These are phyloP conservation scores for Dendrothele bispora DNA, from an alignment of 768 basidiomycete species.

Conservation along the genomic window DNA sequence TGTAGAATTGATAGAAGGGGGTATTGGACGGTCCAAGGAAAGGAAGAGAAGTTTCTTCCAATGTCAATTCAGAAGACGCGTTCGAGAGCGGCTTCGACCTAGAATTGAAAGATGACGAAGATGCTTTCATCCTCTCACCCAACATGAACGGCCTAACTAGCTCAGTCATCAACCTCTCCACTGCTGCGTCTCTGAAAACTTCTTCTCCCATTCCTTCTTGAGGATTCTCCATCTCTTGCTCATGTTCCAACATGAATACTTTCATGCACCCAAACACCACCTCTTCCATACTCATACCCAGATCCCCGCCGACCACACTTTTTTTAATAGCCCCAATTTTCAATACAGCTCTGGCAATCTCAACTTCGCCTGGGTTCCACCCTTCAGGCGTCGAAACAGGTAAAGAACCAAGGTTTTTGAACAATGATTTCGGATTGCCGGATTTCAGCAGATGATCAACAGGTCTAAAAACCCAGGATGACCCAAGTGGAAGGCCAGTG, in stretches of 20 bases:
- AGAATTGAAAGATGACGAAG: slow-evolving; percentile 18
- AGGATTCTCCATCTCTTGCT: slow-evolving; percentile 39
- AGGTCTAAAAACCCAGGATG: slow-evolving; percentile 70
- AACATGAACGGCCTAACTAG: slow-evolving; percentile 58
- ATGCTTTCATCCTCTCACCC: too few species aligned
- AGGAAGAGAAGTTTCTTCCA: slow-evolving; percentile 55
- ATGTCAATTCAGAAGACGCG: slow-evolving; percentile 20
- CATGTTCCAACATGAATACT: slow-evolving; percentile 94
- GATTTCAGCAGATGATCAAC: slow-evolving; percentile 83
- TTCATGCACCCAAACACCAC: slow-evolving; percentile 83
- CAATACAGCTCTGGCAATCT: slow-evolving; percentile 70
- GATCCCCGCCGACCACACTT: slow-evolving; percentile 25
- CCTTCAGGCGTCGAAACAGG: slow-evolving; percentile 48
- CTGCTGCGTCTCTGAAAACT: slow-evolving; percentile 76
- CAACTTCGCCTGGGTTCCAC: slow-evolving; percentile 82
- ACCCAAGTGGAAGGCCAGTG: slow-evolving; percentile 45
- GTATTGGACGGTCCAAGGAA: slow-evolving; percentile 67
- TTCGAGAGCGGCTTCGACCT: slow-evolving; percentile 12
- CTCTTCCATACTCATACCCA: slow-evolving; percentile 44
- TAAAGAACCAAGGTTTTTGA: too few species aligned
- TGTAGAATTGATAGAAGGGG: slow-evolving; percentile 94
- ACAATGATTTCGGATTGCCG: slow-evolving; percentile 63
- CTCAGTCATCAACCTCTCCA: slow-evolving; percentile 57
- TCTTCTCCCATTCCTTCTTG: slow-evolving; percentile 45
- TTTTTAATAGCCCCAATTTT: slow-evolving; percentile 49